These are phyloP conservation scores for Melampsora abietis-canadensis DNA, from an alignment of 1,284 basidiomycete species.

Conservation along the genomic window DNA sequence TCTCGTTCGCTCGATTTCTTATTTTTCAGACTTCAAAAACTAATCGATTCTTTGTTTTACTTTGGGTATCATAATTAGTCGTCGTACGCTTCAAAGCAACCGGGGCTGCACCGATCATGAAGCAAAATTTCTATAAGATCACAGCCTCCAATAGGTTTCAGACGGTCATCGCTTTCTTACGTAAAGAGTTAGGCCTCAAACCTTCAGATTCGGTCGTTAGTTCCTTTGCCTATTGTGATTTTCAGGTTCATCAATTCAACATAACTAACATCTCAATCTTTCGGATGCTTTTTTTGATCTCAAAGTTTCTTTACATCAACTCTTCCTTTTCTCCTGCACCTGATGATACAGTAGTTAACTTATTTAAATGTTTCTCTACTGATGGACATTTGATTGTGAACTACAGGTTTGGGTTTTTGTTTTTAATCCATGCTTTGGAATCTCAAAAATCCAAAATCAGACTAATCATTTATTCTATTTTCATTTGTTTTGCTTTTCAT, in stretches of 20 bases:
- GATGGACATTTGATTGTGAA: constrained; percentile 93
- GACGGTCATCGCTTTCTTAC: constrained; percentile 87
- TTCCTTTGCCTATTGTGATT: constrained; percentile 46
- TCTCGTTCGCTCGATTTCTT: not conserved
- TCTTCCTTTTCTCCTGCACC: constrained; percentile 91
- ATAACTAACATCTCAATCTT: too few species aligned
- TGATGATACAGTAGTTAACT: constrained; percentile 84
- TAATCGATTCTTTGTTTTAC: too few species aligned
- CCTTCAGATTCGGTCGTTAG: constrained; percentile 79
- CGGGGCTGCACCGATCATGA: constrained; percentile 98
- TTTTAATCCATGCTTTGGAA: constrained; percentile 33
- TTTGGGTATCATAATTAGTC: constrained; percentile 59
- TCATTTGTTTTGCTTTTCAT: too few species aligned
- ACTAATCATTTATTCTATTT: not conserved
- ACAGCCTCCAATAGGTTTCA: constrained; percentile 91
- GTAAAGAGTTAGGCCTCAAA: constrained; percentile 82
- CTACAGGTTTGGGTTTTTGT: constrained; percentile 67
- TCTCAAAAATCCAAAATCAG: not conserved
- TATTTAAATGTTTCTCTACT: constrained; percentile 80
- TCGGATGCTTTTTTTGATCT: not conserved
- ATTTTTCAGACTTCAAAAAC: too few species aligned
- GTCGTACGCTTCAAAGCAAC: constrained; percentile 97
- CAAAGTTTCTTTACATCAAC: constrained; percentile 94
- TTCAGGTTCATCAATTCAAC: too few species aligned
- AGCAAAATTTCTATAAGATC: constrained; percentile 96